Evolutionary conservation across 129 eudicot species (phyloP).

Genomic region (Flaveria trinervia): DNA sequence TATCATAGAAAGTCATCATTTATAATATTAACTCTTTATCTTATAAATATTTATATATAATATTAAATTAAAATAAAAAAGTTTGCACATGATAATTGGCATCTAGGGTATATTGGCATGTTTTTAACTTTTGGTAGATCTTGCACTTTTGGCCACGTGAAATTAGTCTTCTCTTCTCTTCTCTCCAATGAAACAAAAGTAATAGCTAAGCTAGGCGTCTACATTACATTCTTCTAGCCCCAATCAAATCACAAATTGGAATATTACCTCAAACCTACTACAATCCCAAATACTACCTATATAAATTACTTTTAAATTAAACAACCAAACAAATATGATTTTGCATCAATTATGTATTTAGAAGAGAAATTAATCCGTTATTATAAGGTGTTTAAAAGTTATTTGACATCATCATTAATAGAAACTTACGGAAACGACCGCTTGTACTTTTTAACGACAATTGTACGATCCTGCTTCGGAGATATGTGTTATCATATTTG

Average conservation of each 20-base stretch:
- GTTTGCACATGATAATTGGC: conserved; percentile 35
- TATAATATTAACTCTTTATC: neutral
- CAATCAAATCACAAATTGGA: conserved; percentile 40
- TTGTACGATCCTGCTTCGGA: too few species aligned
- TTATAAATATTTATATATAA: too few species aligned
- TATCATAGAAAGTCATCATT: neutral
- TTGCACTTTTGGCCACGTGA: conserved; percentile 50
- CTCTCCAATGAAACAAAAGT: conserved; percentile 25
- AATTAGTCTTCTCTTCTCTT: conserved; percentile 32
- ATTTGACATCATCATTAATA: neutral
- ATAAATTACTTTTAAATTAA: neutral
- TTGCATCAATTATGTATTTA: neutral
- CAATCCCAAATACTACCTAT: neutral
- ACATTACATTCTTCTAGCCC: conserved; percentile 31
- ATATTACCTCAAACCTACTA: conserved; percentile 30
- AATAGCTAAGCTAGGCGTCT: conserved; percentile 8
- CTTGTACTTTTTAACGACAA: neutral
- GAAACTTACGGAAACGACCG: neutral
- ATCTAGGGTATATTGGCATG: conserved; percentile 33
- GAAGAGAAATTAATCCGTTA: neutral
- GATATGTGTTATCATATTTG: too few species aligned
- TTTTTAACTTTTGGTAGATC: conserved; percentile 36
- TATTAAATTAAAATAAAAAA: neutral
- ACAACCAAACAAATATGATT: neutral
- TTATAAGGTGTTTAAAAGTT: neutral